phyloP scores from a whole-genome alignment of 345 rosid genomes.

The Populus deltoides region DNA sequence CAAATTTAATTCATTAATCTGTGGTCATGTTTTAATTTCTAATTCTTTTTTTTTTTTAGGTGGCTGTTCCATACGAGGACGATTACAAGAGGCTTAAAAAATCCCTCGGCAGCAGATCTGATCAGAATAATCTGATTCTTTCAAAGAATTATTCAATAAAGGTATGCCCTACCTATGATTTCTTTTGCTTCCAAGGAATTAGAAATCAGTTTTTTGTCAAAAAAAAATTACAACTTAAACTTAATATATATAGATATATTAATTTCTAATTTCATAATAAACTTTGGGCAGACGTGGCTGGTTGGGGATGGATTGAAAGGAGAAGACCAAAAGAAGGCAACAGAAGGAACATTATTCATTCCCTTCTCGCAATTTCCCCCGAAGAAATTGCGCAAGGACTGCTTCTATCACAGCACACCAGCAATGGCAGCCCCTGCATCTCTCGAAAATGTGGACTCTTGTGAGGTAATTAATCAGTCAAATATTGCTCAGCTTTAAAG shows the following conservation, averaged over 20 bases:
- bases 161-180: slow-evolving; percentile 17
- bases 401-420: slow-evolving; percentile 57
- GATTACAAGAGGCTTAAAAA: slow-evolving; percentile 41
- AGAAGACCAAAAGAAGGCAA: slow-evolving; percentile 53
- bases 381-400: slow-evolving; percentile 39
- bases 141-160: slow-evolving; percentile 26
- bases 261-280: not conserved
- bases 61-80: slow-evolving; percentile 29
- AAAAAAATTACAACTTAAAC: no score
- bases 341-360: slow-evolving; percentile 51
- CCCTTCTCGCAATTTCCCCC: slow-evolving; percentile 70
- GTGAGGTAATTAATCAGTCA: slow-evolving; percentile 47
- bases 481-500: not conserved
- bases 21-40: no score
- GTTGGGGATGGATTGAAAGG: slow-evolving; percentile 50
- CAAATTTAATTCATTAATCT: no score
- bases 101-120: slow-evolving; percentile 21
- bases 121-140: slow-evolving; percentile 32
- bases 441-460: slow-evolving; percentile 64
- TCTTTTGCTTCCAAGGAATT: no score
- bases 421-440: slow-evolving; percentile 51
- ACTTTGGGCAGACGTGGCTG: slow-evolving; percentile 48
- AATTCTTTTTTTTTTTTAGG: slow-evolving; percentile 22
- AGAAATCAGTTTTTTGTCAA: no score
- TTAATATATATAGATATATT: no score